Base-by-base conservation (phyloP, 345 rosid genomes). In the Cochlearia excelsa region DNA sequence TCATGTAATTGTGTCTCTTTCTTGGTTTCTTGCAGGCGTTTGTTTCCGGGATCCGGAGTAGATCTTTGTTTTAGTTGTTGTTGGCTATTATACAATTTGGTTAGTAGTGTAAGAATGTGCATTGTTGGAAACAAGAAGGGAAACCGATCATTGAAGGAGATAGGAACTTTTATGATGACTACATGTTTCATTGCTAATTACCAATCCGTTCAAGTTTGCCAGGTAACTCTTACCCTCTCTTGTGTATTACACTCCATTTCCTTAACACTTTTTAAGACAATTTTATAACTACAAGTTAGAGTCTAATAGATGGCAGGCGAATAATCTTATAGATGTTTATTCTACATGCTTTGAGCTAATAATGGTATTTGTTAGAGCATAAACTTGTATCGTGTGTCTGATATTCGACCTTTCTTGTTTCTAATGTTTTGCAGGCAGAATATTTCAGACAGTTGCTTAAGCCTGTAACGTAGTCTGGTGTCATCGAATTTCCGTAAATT, bases 401-500 rank as follows among this genome's bases (percentile, higher is more conserved):
- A 42, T 49, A 30, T 47, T 34, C 26, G 55, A 63, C 30, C 35
- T 26, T 29, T 37, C 4, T 6, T 38, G 3, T 1, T 9, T 43
- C n/a, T 4, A 5, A 9, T 27, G 40, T 26, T 44, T 69, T 68
- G 54, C 92, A 86, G 97, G 95, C 92, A 33, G 97, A 86, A 65
- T 90, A 90, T 70, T 90, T 90, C 75, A 93, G 95, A 72, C 97
- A 90, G 80, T 81, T 90, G 85, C 95, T 90, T 60, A 90, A 90
- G 65, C 97, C 97, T 65, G 97, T 90, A 30, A 90, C 92, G 97
- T 90, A 90, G 92, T 83, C 75, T 75, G 55, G 79, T 52, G 23
- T 39, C 52, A n/a, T 40, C 35, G 46, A 61, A 59, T 59, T 48
- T 65, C 47, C 57, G 66, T 49, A 57, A 54, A 42, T 16, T 68